A percentile compares a stretch with the other conserved stretches of the same genome.
These are phyloP conservation scores for Jaltomata sinuosa DNA, from an alignment of 257 asterid genomes.

Conservation along the genomic window DNA sequence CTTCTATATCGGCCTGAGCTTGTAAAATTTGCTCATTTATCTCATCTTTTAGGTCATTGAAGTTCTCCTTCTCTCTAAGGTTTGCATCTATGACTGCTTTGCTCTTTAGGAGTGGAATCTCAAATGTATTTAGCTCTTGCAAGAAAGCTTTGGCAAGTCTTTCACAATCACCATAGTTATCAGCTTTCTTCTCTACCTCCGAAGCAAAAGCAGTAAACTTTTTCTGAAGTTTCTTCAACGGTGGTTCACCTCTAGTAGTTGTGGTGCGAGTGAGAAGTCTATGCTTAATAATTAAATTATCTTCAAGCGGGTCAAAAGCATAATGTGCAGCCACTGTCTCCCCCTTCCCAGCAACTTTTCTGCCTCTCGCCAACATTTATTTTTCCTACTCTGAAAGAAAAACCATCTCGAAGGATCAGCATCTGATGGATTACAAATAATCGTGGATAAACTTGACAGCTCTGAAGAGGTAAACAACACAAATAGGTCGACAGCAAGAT, in stretches of 20 bases:
- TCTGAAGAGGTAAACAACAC: neutral
- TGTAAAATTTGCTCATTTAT: conserved; percentile 68
- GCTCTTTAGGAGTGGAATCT: conserved; percentile 84
- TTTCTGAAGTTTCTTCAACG: conserved; percentile 87
- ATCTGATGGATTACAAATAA: neutral
- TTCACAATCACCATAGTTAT: conserved; percentile 74
- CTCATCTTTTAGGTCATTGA: conserved; percentile 70
- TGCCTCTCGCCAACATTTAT: conserved; percentile 60
- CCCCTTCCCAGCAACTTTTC: conserved; percentile 63
- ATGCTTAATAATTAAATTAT: conserved; percentile 77
- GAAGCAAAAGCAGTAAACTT: conserved; percentile 61
- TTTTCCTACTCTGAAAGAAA: conserved; percentile 23
- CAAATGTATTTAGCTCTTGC: conserved; percentile 87
- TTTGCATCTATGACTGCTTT: conserved; percentile 76
- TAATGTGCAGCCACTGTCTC: conserved; percentile 63
- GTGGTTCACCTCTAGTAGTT: conserved; percentile 97
- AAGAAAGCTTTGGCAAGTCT: conserved; percentile 79
- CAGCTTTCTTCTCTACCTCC: conserved; percentile 75
- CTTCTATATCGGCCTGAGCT: conserved; percentile 80
- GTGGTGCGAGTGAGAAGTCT: conserved; percentile 95
- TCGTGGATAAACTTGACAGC: neutral
- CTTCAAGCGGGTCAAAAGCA: conserved; percentile 94
- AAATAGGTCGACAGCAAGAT: neutral
- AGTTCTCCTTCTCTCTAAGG: conserved; percentile 85
- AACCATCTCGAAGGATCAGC: neutral